phyloP scores from a whole-genome alignment of 2,329 filamentous ascomycete genomes.

The Verticillium dahliae region DNA sequence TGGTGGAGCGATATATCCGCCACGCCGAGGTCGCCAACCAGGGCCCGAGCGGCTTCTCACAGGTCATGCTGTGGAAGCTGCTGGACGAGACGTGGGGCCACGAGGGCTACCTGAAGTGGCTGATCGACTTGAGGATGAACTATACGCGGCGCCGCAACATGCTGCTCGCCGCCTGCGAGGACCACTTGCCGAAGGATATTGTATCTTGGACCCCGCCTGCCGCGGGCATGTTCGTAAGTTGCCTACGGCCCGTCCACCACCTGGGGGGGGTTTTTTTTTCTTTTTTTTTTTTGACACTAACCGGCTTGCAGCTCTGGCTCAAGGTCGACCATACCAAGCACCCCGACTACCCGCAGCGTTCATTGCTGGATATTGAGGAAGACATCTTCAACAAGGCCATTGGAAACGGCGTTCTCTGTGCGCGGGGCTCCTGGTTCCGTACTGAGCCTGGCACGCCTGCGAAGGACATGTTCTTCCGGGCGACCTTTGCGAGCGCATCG shows the following conservation, averaged over 20 bases:
- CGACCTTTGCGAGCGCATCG: constrained; percentile 80
- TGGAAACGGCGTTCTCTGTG: constrained; percentile 70
- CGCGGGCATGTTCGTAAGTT: constrained; percentile 90
- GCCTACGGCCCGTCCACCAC: background rate
- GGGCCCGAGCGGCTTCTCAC: constrained; percentile 77
- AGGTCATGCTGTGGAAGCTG: constrained; percentile 80
- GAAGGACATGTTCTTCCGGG: constrained; percentile 74
- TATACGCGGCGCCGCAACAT: constrained; percentile 76
- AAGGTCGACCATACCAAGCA: constrained; percentile 61
- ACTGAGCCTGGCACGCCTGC: constrained; percentile 59
- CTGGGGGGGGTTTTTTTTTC: no score
- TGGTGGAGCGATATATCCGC: constrained; percentile 74
- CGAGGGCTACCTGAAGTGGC: constrained; percentile 80
- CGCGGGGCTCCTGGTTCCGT: constrained; percentile 85
- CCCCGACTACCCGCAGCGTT: constrained; percentile 47
- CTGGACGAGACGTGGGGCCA: constrained; percentile 95
- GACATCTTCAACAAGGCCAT: constrained; percentile 77
- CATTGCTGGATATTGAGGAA: constrained; percentile 67
- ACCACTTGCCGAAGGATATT: constrained; percentile 65
- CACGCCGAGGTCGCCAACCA: constrained; percentile 82
- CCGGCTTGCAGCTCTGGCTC: constrained; percentile 57
- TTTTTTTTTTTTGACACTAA: background rate
- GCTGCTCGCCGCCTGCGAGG: constrained; percentile 74
- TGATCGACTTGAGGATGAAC: constrained; percentile 72
- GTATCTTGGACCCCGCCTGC: constrained; percentile 73